Base-by-base conservation (phyloP, 371 early-diverging fungal species). In the Rhizopus sp. region DNA sequence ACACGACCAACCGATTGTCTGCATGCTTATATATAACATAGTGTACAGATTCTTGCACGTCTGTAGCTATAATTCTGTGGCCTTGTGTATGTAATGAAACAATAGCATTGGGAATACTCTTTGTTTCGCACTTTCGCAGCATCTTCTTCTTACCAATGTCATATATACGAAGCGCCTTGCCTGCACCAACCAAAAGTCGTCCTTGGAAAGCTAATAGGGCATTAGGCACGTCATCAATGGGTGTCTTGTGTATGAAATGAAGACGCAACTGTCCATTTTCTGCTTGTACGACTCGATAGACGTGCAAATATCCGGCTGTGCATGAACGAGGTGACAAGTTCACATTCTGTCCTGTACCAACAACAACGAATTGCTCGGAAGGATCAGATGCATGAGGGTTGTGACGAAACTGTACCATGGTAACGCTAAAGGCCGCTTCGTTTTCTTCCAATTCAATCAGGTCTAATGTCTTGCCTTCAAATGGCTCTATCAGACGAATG, bases 141-240 rank as follows among this genome's bases (percentile, higher is more conserved):
- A 99, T 72, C 75, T 92, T 92, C 72, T 89, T 88, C 67, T 89
- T 90, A 30, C 99, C 99, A 12, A 95, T 60, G 59, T 94, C 98
- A 64, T 96, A 99, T 46, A 98, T 88, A 16, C 96, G 84, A 13
- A 99, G 77, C 0, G 84, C 77, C 64, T 88, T 87, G 17, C 97
- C 97, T 53, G 94, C 81, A 30, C 94, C 97, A 5, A 92, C 98
- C 42, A 95, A 67, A 45, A 97, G 72, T 17, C 90, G 81, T 5
- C 96, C 97, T 70, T 93, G 92, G 86, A 98, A 98, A 23, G 86
- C 75, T 34, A 88, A 69, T 34, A 99, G 57, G 0, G 94, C 93
- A 53, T 85, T 77, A 5, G 97, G 96, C 7, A 93, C 81, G 37
- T 88, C 94, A 44, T 96, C 97, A 3, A 95, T 69, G 2, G 82